phyloP scores from a whole-genome alignment of 768 basidiomycete species.

The Suillus placidus region DNA sequence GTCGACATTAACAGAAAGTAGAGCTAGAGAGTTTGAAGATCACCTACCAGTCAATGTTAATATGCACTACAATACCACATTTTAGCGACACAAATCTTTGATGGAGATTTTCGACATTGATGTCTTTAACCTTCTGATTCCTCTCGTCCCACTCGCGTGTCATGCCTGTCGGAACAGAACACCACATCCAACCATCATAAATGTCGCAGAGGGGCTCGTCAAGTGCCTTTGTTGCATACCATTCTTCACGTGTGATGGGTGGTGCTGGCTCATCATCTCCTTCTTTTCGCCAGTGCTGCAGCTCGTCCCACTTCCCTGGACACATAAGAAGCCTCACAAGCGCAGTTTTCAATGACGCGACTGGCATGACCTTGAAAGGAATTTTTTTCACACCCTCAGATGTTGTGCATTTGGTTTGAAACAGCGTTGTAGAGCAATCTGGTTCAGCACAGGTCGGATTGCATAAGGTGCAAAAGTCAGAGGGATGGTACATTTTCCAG shows the following conservation, averaged over 20 bases:
- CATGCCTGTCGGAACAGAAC: neutral
- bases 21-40: neutral
- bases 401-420: neutral
- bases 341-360: neutral
- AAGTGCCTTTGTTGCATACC: neutral
- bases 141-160: neutral
- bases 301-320: neutral
- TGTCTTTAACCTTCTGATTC: neutral
- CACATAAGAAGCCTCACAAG: neutral
- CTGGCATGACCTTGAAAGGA: neutral
- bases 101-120: neutral
- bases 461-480: neutral
- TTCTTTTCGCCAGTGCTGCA: neutral
- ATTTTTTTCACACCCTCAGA: neutral
- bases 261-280: neutral
- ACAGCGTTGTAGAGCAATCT: neutral
- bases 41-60: neutral
- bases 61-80: neutral
- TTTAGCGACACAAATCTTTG: neutral
- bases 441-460: neutral
- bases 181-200: neutral
- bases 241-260: neutral
- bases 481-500: constrained; percentile 8
- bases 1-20: neutral
- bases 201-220: neutral